Evolutionary conservation across 352 stramenopile species (phyloP).

Genomic region (Phytophthora constricta): DNA sequence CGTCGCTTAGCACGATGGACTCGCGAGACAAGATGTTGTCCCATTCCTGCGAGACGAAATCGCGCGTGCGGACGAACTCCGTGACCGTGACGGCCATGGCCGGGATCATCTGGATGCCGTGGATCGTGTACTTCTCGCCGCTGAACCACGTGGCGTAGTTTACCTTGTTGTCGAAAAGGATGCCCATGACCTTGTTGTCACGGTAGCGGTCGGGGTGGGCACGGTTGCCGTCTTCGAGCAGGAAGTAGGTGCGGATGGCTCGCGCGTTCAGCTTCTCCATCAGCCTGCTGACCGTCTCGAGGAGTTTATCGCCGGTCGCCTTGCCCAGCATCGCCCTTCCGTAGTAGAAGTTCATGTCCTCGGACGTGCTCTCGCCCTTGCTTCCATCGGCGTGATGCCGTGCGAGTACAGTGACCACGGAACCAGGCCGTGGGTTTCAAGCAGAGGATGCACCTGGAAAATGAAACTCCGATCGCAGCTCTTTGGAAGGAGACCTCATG

Average conservation of each 20-base stretch:
- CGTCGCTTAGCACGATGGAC: constrained; percentile 42
- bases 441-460: no score
- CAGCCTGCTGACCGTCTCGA: constrained; percentile 50
- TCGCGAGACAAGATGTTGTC: constrained; percentile 50
- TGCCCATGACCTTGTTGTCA: constrained; percentile 72
- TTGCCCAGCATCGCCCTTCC: constrained; percentile 48
- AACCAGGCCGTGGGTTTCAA: no score
- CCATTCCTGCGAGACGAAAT: constrained; percentile 68
- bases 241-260: constrained; percentile 57
- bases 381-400: constrained; percentile 56
- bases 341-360: constrained; percentile 61
- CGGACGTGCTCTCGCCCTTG: constrained; percentile 57
- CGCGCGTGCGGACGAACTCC: constrained; percentile 54
- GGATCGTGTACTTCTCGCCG: constrained; percentile 72
- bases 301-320: constrained; percentile 32
- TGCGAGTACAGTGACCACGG: constrained; percentile 61
- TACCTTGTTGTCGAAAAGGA: constrained; percentile 80
- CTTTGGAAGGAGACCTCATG: no score
- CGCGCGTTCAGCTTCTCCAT: constrained; percentile 59
- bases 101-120: constrained; percentile 84
- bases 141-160: constrained; percentile 82
- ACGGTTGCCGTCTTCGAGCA: constrained; percentile 51
- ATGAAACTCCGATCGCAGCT: no score
- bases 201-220: constrained; percentile 48
- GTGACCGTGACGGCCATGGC: constrained; percentile 66